phyloP scores from a whole-genome alignment of 805 yeast genomes.

The Lipomyces orientalis region DNA sequence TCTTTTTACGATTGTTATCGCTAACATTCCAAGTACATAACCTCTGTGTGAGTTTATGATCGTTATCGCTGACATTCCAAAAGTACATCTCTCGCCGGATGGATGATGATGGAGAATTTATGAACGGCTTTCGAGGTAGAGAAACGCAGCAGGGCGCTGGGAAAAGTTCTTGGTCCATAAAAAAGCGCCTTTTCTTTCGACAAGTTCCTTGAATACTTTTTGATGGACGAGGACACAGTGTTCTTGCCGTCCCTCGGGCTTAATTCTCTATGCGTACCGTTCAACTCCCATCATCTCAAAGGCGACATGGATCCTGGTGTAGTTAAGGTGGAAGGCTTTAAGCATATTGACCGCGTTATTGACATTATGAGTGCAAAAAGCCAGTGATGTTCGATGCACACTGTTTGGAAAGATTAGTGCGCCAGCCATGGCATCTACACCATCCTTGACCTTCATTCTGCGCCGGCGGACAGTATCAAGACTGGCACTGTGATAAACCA shows the following conservation, averaged over 20 bases:
- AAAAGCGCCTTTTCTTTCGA: slow-evolving; percentile 57
- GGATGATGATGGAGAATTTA: slow-evolving; percentile 59
- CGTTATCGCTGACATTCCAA: no score
- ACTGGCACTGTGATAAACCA: slow-evolving; percentile 59
- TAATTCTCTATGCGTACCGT: slow-evolving; percentile 58
- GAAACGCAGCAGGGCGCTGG: slow-evolving; percentile 55
- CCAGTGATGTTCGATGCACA: not conserved
- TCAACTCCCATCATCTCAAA: slow-evolving; percentile 58
- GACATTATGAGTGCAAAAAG: slow-evolving; percentile 38
- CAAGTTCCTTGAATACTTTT: slow-evolving; percentile 57
- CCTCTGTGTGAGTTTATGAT: no score
- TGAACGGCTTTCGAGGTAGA: slow-evolving; percentile 61
- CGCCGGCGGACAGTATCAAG: slow-evolving; percentile 64
- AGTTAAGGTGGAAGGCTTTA: slow-evolving; percentile 54
- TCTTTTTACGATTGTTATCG: not conserved
- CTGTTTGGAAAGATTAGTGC: slow-evolving; percentile 42
- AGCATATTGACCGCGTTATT: slow-evolving; percentile 52
- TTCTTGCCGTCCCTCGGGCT: slow-evolving; percentile 53
- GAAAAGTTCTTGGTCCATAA: slow-evolving; percentile 52
- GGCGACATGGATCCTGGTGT: slow-evolving; percentile 54
- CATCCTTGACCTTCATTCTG: slow-evolving; percentile 56
- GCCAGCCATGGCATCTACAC: slow-evolving; percentile 56
- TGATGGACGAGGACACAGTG: slow-evolving; percentile 58
- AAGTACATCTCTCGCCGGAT: slow-evolving; percentile 53
- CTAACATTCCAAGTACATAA: no score